Conservation (phyloP, 1,284 basidiomycete genomes). For the Irpex sp. region DNA sequence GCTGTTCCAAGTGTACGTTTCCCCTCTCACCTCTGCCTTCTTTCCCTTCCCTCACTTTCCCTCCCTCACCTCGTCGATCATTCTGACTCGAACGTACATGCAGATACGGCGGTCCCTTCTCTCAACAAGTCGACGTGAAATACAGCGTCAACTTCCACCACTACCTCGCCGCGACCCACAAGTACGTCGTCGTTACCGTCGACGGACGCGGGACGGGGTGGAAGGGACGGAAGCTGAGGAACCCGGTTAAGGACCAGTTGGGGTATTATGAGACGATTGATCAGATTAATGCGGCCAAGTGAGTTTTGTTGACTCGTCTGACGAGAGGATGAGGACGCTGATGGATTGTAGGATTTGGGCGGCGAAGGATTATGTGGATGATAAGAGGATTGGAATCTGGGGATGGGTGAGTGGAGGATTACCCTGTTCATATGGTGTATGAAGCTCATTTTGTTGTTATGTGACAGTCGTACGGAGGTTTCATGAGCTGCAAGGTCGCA, state of each 20-base stretch:
- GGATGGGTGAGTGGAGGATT: conserved; percentile 70
- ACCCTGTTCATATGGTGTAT: too few relatives aligned
- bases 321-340: background rate
- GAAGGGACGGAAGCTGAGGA: conserved; percentile 80
- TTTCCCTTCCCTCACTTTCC: background rate
- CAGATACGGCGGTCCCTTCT: conserved; percentile 89
- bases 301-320: conserved; percentile 20
- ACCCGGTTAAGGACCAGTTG: conserved; percentile 80
- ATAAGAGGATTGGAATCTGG: conserved; percentile 87
- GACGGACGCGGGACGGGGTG: conserved; percentile 95
- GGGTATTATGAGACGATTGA: conserved; percentile 87
- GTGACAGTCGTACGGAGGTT: conserved; percentile 85
- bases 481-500: conserved; percentile 88
- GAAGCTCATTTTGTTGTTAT: background rate
- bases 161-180: conserved; percentile 77
- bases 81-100: background rate
- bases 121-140: conserved; percentile 69
- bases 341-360: conserved; percentile 57
- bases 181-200: conserved; percentile 85
- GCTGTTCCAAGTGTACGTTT: conserved; percentile 77
- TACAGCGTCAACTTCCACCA: conserved; percentile 84
- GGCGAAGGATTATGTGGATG: conserved; percentile 75
- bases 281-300: conserved; percentile 85
- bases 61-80: background rate
- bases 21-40: too few relatives aligned